Evolutionary conservation across 164 flowering plant species (phyloP), one percentile per base, ranked within the genome.

Genomic region (Warburgia ugandensis): DNA sequence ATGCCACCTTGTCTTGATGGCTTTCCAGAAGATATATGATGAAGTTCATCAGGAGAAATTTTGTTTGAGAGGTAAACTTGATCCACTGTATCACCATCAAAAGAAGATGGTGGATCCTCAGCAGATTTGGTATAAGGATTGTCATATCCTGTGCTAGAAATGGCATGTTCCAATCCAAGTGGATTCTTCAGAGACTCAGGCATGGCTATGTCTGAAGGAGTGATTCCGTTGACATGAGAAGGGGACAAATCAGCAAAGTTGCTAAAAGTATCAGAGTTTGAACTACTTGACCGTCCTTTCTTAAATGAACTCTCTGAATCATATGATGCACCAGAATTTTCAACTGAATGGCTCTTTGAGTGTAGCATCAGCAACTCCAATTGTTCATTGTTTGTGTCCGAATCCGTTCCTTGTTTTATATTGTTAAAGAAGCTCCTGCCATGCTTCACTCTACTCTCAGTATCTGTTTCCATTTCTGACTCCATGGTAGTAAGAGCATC

Each of bases 401-500:
- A 68, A 67, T 68, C 71, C 42, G 48, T 38, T 44, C 42, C 61
- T 41, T 48, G 58, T 26, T 43, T 70, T 41, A 51, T 64, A 23
- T 51, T 44, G 39, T 43, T 57, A 52, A 43, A 35, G 44, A 64
- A 64, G 19, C 52, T 48, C 0, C 3, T 9, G 51, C 66, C 56
- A 26, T 45, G 53, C 61, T 72, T 83, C 35, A 59, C 45, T 63
- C 61, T 73, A 55, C 54, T 52, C 11, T 82, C 92, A 51, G 66
- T 60, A 44, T 82, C 92, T 29, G 80, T 84, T 51, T 84, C 96
- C 45, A 72, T 56, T 72, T 94, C 97, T 20, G 90, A 76, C 7
- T 89, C 99, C 77, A 86, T 76, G 29, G 81, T 78, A 45, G 83
- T 41, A 57, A 78, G 84, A 54, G 97, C 95, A 73, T 94, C 97